Evolutionary conservation across 768 basidiomycete genomes (phyloP).

Genomic region (Mycena crocata): DNA sequence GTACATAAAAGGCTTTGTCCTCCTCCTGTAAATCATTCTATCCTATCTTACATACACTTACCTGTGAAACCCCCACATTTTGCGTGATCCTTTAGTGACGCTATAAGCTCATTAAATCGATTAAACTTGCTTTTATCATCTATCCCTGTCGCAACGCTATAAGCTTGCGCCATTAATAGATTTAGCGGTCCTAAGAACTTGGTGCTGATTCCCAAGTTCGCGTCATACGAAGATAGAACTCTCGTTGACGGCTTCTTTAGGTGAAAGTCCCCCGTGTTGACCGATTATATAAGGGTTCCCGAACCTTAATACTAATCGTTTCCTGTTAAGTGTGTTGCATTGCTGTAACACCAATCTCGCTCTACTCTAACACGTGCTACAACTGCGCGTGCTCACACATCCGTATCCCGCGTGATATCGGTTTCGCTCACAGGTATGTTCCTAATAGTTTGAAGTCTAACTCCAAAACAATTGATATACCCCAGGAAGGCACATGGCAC

Average conservation of each 20-base stretch:
- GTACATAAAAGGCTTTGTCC: too few relatives aligned
- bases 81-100: background rate
- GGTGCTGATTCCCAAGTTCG: background rate
- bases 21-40: background rate
- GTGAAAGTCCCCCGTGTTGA: background rate
- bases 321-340: background rate
- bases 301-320: background rate
- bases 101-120: background rate
- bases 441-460: too few relatives aligned
- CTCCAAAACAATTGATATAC: too few relatives aligned
- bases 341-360: background rate
- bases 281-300: slow-evolving; percentile 2
- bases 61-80: background rate
- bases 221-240: background rate
- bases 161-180: background rate
- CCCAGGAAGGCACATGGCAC: too few relatives aligned
- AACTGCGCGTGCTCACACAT: background rate
- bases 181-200: slow-evolving; percentile 3
- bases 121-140: background rate
- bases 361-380: slow-evolving; percentile 7
- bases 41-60: background rate
- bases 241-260: background rate
- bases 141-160: background rate
- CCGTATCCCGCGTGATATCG: slow-evolving; percentile 1
- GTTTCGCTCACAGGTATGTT: background rate